A percentile compares a stretch with the other conserved stretches of the same genome.
Evolutionary conservation across 345 rosid genomes (phyloP).

Genomic region (Hypericum perforatum): DNA sequence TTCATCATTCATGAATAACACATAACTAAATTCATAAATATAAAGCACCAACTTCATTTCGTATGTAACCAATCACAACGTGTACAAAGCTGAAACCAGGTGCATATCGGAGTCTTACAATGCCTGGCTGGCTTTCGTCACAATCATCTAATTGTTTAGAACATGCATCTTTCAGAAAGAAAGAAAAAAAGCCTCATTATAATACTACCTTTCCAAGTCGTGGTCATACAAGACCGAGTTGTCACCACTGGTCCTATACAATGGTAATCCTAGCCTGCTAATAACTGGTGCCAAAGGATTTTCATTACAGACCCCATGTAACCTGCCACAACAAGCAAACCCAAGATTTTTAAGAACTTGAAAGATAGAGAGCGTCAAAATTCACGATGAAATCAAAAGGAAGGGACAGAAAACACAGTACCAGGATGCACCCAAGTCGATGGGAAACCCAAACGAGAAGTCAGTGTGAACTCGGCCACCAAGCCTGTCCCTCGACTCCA

Average conservation of each 20-base stretch:
- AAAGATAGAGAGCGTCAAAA: not conserved
- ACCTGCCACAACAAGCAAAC: slow-evolving; percentile 35
- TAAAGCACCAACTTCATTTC: no score
- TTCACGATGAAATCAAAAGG: not conserved
- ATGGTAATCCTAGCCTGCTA: slow-evolving; percentile 73
- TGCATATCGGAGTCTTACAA: no score
- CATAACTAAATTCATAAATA: no score
- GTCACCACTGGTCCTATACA: slow-evolving; percentile 93
- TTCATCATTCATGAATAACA: no score
- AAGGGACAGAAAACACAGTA: slow-evolving; percentile 9
- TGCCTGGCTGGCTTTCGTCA: no score
- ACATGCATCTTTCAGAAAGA: not conserved
- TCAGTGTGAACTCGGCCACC: slow-evolving; percentile 84
- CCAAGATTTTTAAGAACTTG: not conserved
- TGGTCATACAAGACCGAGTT: slow-evolving; percentile 92
- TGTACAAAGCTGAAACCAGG: no score
- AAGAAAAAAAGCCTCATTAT: not conserved
- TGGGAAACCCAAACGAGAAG: slow-evolving; percentile 81
- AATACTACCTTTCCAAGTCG: slow-evolving; percentile 74
- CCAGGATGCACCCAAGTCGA: slow-evolving; percentile 99
- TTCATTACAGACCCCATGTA: slow-evolving; percentile 90
- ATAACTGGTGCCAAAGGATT: slow-evolving; percentile 89
- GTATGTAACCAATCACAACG: no score
- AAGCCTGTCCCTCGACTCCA: slow-evolving; percentile 81
- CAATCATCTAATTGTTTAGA: not conserved